phyloP scores from a whole-genome alignment of 2,329 filamentous ascomycete species.

The Penicillium sp. region DNA sequence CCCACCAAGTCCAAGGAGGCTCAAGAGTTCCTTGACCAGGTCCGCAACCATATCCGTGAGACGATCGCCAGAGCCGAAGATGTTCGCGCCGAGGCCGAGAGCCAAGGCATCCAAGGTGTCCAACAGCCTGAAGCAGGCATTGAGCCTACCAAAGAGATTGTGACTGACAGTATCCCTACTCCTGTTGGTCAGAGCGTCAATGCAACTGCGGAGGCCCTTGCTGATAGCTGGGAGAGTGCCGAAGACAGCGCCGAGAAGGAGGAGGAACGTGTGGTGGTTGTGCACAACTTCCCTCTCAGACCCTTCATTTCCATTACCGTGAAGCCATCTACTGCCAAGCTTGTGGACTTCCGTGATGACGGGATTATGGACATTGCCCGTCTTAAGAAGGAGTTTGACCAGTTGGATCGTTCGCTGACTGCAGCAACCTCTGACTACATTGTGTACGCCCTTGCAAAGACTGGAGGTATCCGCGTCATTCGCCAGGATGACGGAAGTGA shows the following conservation, averaged over 20 bases:
- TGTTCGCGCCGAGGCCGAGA: constrained; percentile 56
- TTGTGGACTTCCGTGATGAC: constrained; percentile 71
- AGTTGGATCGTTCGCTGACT: constrained; percentile 90
- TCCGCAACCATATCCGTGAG: constrained; percentile 39
- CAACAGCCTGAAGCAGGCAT: constrained; percentile 28
- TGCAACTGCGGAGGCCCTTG: constrained; percentile 60
- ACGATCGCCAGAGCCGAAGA: constrained; percentile 48
- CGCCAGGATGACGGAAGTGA: constrained; percentile 91
- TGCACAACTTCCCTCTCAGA: constrained; percentile 95
- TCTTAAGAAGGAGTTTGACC: constrained; percentile 96
- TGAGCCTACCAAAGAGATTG: constrained; percentile 53
- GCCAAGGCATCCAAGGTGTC: constrained; percentile 46
- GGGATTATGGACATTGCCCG: constrained; percentile 89
- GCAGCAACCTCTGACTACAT: constrained; percentile 90
- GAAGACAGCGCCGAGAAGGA: constrained; percentile 70
- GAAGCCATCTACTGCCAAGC: constrained; percentile 43
- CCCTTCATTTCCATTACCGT: constrained; percentile 91
- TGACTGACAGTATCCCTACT: constrained; percentile 37
- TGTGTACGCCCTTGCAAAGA: constrained; percentile 90
- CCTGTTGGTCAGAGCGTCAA: constrained; percentile 61
- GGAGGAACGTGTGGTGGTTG: constrained; percentile 67
- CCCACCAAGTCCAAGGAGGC: constrained; percentile 39
- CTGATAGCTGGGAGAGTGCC: constrained; percentile 90
- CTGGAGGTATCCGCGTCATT: constrained; percentile 89
- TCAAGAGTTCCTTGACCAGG: constrained; percentile 37